Evolutionary conservation across 2,329 filamentous ascomycete species (phyloP).

Genomic region (Lasiodiplodia hormozganensis): DNA sequence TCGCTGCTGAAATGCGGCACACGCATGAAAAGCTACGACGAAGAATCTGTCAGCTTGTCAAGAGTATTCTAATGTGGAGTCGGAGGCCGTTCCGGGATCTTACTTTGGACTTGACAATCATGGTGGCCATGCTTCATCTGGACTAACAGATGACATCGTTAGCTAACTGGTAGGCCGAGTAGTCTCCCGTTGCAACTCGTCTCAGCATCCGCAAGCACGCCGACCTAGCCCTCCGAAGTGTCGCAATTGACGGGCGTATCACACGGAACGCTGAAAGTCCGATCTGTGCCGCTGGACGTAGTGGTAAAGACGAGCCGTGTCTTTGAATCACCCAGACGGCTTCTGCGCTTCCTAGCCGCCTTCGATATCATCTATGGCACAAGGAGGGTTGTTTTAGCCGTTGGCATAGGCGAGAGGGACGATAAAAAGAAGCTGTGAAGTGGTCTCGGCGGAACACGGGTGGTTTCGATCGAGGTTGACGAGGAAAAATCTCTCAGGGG

Average conservation of each 20-base stretch:
- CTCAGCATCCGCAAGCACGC: not conserved
- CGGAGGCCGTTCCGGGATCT: not conserved
- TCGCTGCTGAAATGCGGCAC: not conserved
- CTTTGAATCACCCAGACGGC: not conserved
- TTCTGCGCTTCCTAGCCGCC: not conserved
- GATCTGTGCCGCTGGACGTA: not conserved
- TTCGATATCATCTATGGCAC: not conserved
- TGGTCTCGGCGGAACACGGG: not conserved
- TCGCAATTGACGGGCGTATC: not conserved
- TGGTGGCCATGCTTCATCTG: not conserved
- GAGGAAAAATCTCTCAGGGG: not conserved
- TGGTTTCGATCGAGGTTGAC: not conserved
- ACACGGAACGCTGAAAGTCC: not conserved
- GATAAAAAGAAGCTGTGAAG: not conserved
- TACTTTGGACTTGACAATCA: not conserved
- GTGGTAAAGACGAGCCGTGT: not conserved
- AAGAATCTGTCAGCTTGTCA: not conserved
- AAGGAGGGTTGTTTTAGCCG: not conserved
- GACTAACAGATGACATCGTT: not conserved
- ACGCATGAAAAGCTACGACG: not conserved
- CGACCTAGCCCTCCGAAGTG: not conserved
- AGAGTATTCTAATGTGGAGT: not conserved
- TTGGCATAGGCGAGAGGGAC: not conserved
- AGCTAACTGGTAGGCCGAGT: not conserved
- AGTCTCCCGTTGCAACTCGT: not conserved